These are phyloP conservation scores for Clarireedia homoeocarpa DNA, from an alignment of 2,329 filamentous ascomycete genomes.

Conservation along the genomic window DNA sequence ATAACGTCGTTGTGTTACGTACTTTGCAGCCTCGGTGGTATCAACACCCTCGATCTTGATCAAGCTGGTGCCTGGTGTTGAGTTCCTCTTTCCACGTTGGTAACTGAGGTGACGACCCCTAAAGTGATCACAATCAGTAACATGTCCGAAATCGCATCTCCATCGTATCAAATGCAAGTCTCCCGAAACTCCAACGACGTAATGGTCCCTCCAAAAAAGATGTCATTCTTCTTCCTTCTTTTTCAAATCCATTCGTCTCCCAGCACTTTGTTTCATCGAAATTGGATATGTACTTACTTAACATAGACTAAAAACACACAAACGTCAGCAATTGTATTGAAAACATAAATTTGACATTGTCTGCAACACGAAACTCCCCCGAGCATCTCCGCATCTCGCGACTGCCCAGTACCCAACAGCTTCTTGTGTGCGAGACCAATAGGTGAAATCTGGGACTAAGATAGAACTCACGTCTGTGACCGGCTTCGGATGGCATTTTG, in stretches of 20 bases:
- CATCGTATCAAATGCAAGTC: not conserved
- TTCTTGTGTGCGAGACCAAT: not conserved
- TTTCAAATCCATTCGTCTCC: not conserved
- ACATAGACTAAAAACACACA: conserved; percentile 61
- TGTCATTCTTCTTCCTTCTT: not conserved
- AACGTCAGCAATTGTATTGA: conserved; percentile 24
- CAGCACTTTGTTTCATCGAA: not conserved
- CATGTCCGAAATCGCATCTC: not conserved
- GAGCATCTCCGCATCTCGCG: not conserved
- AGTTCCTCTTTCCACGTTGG: conserved; percentile 89
- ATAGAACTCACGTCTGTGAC: conserved; percentile 73
- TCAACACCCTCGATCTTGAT: conserved; percentile 99
- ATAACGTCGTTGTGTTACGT: conserved; percentile 34
- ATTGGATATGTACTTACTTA: conserved; percentile 57
- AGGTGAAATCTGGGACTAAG: not conserved
- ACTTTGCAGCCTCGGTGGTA: conserved; percentile 80
- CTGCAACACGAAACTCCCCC: not conserved
- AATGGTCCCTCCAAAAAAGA: not conserved
- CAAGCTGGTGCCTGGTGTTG: conserved; percentile 83
- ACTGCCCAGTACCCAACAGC: not conserved
- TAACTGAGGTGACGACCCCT: conserved; percentile 98
- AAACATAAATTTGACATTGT: not conserved
- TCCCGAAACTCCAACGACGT: not conserved
- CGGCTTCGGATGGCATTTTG: conserved; percentile 84
- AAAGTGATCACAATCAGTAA: conserved; percentile 17